Evolutionary conservation across 208 protist genomes (phyloP).

Genomic region (Crithidia expoeki): DNA sequence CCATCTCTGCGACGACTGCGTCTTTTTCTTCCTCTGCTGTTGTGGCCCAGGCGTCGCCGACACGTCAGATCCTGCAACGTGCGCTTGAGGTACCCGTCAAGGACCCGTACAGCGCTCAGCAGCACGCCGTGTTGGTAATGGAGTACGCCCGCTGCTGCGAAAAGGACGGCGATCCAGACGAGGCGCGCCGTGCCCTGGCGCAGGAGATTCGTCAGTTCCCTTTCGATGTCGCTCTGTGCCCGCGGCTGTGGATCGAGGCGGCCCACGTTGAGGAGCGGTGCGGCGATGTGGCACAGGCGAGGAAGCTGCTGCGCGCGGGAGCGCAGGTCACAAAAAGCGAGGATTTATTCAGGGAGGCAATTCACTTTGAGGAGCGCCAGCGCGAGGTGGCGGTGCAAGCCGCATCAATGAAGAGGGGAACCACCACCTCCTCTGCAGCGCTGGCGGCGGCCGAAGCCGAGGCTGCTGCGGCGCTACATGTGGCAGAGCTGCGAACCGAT

Average conservation of each 20-base stretch:
- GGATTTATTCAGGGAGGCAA: slow-evolving; percentile 33
- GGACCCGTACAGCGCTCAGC: slow-evolving; percentile 55
- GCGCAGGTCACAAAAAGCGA: slow-evolving; percentile 54
- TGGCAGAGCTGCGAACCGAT: slow-evolving; percentile 33
- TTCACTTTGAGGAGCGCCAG: slow-evolving; percentile 51
- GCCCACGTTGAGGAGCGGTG: slow-evolving; percentile 73
- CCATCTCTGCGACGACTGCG: neutral
- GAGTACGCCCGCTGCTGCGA: slow-evolving; percentile 63
- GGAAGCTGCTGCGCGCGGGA: slow-evolving; percentile 65
- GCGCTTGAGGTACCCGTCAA: slow-evolving; percentile 30
- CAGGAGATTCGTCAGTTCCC: slow-evolving; percentile 74
- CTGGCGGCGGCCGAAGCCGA: neutral
- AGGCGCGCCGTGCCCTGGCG: slow-evolving; percentile 57
- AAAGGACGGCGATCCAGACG: slow-evolving; percentile 31
- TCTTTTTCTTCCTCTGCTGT: neutral
- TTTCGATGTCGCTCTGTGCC: slow-evolving; percentile 61
- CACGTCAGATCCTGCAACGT: slow-evolving; percentile 26
- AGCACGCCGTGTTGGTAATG: slow-evolving; percentile 73
- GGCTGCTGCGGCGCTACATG: slow-evolving; percentile 28
- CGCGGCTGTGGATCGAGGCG: slow-evolving; percentile 82
- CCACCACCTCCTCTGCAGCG: neutral
- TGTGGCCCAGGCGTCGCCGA: neutral
- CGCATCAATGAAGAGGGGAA: neutral
- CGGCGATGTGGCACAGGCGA: slow-evolving; percentile 50
- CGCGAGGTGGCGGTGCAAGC: slow-evolving; percentile 15